Evolutionary conservation across 1,284 basidiomycete genomes (phyloP).

Genomic region (Cystobasidium pallidum): DNA sequence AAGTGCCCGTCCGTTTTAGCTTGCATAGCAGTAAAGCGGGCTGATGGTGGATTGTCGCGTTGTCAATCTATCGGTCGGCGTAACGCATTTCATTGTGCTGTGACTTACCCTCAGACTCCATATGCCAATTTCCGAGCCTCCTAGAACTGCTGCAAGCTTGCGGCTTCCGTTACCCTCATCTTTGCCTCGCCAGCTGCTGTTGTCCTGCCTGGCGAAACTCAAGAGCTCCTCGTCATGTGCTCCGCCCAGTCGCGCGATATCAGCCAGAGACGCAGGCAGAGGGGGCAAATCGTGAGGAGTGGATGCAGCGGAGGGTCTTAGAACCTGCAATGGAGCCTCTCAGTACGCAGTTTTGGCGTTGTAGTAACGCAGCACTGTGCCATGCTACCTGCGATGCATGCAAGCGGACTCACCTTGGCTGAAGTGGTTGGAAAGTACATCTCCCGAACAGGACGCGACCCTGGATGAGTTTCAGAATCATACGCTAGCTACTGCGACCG

Average conservation of each 20-base stretch:
- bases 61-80: background rate
- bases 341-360: too few species aligned
- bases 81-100: background rate
- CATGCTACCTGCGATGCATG: background rate
- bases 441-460: background rate
- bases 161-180: conserved; percentile 25
- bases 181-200: conserved; percentile 28
- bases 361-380: too few species aligned
- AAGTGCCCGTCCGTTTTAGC: conserved; percentile 40
- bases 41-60: background rate
- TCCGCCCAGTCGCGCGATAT: conserved; percentile 44
- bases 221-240: conserved; percentile 45
- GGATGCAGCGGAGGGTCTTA: conserved; percentile 40
- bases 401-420: conserved; percentile 29
- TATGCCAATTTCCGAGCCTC: conserved; percentile 41
- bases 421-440: conserved; percentile 44
- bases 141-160: conserved; percentile 41
- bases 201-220: conserved; percentile 17
- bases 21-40: conserved; percentile 44
- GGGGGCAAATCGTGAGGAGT: conserved; percentile 44
- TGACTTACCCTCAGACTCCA: conserved; percentile 41
- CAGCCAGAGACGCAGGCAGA: conserved; percentile 44
- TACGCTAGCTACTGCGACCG: background rate
- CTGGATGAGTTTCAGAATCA: background rate
- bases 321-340: conserved; percentile 15